Base-by-base conservation (phyloP, 192 early-diverging fungal genomes). In the Irineochytrium annulatum region DNA sequence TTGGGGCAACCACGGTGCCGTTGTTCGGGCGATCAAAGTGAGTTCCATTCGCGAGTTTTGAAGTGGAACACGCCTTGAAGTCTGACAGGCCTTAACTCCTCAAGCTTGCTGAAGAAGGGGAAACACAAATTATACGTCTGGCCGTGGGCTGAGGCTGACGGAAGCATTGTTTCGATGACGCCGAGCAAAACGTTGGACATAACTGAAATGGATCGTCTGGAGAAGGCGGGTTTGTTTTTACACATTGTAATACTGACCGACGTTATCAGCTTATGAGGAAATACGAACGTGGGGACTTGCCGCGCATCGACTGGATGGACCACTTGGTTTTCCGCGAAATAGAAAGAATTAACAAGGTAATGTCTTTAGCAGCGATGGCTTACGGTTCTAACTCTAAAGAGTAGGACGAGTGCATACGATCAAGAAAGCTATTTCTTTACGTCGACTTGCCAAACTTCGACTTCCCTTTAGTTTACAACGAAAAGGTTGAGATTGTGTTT, bases 401-500 rank as follows among this genome's bases (percentile, higher is more conserved):
- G 8, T 49, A 49, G 46, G 11, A 8, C 46, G 46, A 49, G 26
- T 6, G 6, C 46, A 24, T 24, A 8, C 24, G 6, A 74, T 77
- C 81, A 4, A 82, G 83, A 34, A 74, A 84, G 6, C 64, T 90
- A 45, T 87, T 82, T 58, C 78, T 99, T 2, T 93, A 91, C 66
- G 78, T 99, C 20, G 87, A 94, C 43, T 77, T 99, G 27, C 93
- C 95, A 1, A 87, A 86, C 61, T 99, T 97, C 71, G 94, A 97
- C 71, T 97, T 99, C 74, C 91, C 94, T 2, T 77, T 97, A n/a
- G 86, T 96, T 16, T 93, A 83, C 75, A 86, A 91, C 60, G 94
- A 99, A 67, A 89, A 83, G 72, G 82, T 74, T 29, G 1, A 57
- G 17, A 3, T 14, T 54, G 13, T 11, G 16, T 57, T 62, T 17